Conservation (phyloP, 768 basidiomycete genomes). For the Mycena olivaceomarginata region DNA sequence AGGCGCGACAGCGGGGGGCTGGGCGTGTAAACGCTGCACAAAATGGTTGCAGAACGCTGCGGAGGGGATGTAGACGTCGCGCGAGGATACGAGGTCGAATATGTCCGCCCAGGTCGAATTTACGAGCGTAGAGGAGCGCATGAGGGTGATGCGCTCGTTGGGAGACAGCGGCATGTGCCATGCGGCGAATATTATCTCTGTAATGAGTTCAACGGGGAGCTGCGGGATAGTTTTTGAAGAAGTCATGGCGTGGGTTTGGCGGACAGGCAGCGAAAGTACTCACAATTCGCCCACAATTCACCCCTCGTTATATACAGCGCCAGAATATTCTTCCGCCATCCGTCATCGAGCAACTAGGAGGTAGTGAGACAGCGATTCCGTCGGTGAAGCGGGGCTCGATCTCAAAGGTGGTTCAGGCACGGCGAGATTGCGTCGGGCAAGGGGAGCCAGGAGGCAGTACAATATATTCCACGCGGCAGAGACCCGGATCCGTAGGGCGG, state of each 20-base stretch:
- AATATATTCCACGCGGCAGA: conserved; percentile 18
- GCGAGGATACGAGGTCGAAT: conserved; percentile 39
- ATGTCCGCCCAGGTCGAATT: conserved; percentile 46
- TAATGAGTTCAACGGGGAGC: conserved; percentile 47
- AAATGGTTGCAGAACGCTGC: conserved; percentile 42
- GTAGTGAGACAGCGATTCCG: conserved; percentile 39
- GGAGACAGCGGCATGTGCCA: conserved; percentile 45
- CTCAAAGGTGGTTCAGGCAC: conserved; percentile 26
- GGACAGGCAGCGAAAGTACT: background rate
- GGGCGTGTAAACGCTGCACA: conserved; percentile 8
- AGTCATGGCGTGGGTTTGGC: conserved; percentile 1
- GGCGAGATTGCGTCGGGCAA: conserved; percentile 30
- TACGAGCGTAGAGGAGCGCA: conserved; percentile 44
- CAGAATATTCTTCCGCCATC: conserved; percentile 15
- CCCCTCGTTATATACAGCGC: conserved; percentile 9
- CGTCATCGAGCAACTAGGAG: background rate
- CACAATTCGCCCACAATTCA: background rate
- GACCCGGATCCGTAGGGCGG: too few species aligned
- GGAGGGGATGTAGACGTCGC: conserved; percentile 45
- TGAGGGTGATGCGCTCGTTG: conserved; percentile 43
- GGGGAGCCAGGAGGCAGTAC: conserved; percentile 3
- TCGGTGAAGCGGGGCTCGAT: conserved; percentile 33
- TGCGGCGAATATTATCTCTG: conserved; percentile 36
- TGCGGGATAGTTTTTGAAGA: background rate
- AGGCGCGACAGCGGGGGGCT: background rate